Percentiles rank a stretch among this genome's conserved stretches.
Conservation (phyloP, 2,329 filamentous ascomycete species). For the Trichoderma semiorbis region DNA sequence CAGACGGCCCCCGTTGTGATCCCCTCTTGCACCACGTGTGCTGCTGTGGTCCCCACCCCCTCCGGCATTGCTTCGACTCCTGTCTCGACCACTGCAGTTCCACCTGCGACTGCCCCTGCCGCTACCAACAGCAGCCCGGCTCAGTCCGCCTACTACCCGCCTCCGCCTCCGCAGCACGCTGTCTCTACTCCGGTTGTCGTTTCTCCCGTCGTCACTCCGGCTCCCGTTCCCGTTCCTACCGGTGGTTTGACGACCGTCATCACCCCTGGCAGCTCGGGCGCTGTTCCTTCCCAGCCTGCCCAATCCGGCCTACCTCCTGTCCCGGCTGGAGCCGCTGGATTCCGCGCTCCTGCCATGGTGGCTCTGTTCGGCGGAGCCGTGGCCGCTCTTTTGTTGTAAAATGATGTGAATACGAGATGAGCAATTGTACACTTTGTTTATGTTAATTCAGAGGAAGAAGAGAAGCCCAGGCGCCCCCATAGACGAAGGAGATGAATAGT, state of each 20-base stretch:
- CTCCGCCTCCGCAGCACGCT: constrained; percentile 6
- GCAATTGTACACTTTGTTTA: constrained; percentile 6
- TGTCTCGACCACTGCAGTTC: constrained; percentile 11
- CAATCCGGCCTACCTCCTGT: constrained; percentile 17
- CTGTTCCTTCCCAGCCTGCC: constrained; percentile 1
- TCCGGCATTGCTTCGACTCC: constrained; percentile 21
- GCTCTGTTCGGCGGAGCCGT: constrained; percentile 23
- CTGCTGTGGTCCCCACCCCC: constrained; percentile 22
- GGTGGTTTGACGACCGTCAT: constrained; percentile 19
- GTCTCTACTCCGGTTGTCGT: constrained; percentile 8
- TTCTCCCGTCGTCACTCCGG: not conserved
- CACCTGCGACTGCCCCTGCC: constrained; percentile 10
- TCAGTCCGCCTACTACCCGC: constrained; percentile 7
- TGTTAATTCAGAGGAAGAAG: not conserved
- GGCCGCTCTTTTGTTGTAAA: constrained; percentile 23
- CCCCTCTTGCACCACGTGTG: constrained; percentile 28
- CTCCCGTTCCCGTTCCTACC: constrained; percentile 1
- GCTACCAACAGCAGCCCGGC: constrained; percentile 14
- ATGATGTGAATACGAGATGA: constrained; percentile 14
- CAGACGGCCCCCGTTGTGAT: constrained; percentile 18
- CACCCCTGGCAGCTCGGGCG: constrained; percentile 17
- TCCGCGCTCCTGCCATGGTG: constrained; percentile 20
- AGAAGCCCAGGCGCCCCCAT: not conserved
- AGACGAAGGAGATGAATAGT: not conserved
- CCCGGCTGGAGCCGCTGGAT: constrained; percentile 22